Base-by-base conservation (phyloP, 2,329 filamentous ascomycete species). In the Diaporthe sp. region DNA sequence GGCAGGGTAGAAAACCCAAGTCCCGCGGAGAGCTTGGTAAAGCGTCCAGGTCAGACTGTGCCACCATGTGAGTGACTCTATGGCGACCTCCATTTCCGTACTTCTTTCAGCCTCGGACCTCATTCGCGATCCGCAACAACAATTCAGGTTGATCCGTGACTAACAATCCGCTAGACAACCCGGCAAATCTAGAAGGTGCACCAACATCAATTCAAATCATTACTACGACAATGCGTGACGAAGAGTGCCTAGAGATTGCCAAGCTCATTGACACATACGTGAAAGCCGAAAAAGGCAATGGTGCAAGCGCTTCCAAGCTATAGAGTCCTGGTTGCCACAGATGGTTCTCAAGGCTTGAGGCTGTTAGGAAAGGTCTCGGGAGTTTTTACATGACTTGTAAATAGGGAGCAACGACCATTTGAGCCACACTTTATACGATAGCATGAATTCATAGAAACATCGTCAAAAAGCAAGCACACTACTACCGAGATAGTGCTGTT, bases 221-320 rank as follows among this genome's bases (percentile, higher is more conserved):
- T 28, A 77, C 77, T 2, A 76, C 68, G 8, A 50, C 54, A 22
- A 76, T 77, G 77, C 74, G 77, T 7, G 74, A 77, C 30, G 77
- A 77, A 22, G 76, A 77, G 47, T 77, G 76, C 55, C 54, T 77
- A 28, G 76, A 71, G 1, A 68, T 77, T 42, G 76, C 74, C 10
- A 74, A 55, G 35, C 64, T 77, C 9, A 58, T 77, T 33, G 74
- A 77, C 45, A 54, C 47, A 9, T 76, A 74, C 47, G 15, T 73
- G 33, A 71, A 70, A 9, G 1, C 33, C 7, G 54, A 22, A 30
- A 40, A n/a, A 12, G 17, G 54, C 4, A 47, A n/a, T 22, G 22
- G 2, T 5, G 13, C 17, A 3, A 50, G 19, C 28, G 9, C 17
- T 45, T 15, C 74, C 25, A 75, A 54, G 15, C 33, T 74, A 3